Evolutionary conservation across 805 yeast species (phyloP), one percentile per base, ranked within the genome.

Genomic region (Candida glaebosa): DNA sequence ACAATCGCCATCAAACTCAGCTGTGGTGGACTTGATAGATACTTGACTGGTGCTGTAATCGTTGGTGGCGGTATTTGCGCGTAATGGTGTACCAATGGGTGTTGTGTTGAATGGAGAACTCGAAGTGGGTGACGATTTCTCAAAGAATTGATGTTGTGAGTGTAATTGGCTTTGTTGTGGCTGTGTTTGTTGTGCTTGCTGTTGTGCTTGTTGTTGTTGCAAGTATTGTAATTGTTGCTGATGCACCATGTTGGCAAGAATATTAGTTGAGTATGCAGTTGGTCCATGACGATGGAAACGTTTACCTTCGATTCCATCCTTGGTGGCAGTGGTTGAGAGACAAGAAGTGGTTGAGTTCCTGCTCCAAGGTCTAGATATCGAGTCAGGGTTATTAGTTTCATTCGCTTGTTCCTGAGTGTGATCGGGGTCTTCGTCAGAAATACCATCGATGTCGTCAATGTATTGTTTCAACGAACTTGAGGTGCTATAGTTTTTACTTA

Each of bases 231-330:
- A 34, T 25, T 38, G 44, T 30, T 42, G 52, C 5, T 45, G 53
- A 31, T 52, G 54, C 14, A 54, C 41, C 66, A 60, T 61, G 36
- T 50, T 56, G 17, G 61, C 48, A 19, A 67, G 52, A 5, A 65
- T 48, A 36, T 61, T 60, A 35, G 55, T 54, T 2, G 69, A 59
- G 44, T 63, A 68, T 2, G 60, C 55, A n/a, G 62, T 60, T 4
- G 68, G 69, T 0, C 71, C 69, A 19, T 55, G 56, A 36, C 81
- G 62, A 50, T 71, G 78, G 34, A 78, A 65, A 37, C 75, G 61
- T 45, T 76, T 74, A 3, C 89, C 89, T 53, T 82, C 87, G 3
- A 82, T 58, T 0, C 89, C 88, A 56, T 83, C 88, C 50, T 83
- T 82, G 14, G 86, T 81, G 17, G 88, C 88, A 3, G 84, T 81